These are phyloP conservation scores for Articulospora tetracladia DNA, from an alignment of 495 filamentous ascomycete species.

Conservation along the genomic window DNA sequence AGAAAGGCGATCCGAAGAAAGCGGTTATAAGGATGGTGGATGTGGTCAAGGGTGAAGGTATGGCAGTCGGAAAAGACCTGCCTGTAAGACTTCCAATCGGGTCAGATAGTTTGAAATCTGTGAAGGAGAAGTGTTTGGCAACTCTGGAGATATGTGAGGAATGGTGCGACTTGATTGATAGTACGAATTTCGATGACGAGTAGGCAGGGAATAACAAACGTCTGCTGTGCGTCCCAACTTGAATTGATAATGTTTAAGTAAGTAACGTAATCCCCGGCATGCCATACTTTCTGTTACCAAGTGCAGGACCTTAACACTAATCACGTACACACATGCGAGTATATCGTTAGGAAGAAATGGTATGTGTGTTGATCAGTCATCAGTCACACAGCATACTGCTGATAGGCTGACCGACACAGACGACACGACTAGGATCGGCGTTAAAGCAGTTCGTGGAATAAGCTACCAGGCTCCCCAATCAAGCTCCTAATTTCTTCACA, in stretches of 20 bases:
- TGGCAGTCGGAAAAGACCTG: conserved; percentile 28
- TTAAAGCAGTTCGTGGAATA: neutral
- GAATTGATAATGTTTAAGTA: too few relatives aligned
- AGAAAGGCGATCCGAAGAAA: conserved; percentile 45
- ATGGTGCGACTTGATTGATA: too few relatives aligned
- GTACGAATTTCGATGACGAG: too few relatives aligned
- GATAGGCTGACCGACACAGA: neutral
- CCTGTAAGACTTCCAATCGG: conserved; percentile 41
- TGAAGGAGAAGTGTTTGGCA: too few relatives aligned
- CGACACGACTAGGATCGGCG: neutral
- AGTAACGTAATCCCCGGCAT: too few relatives aligned
- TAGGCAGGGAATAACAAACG: too few relatives aligned
- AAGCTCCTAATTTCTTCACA: neutral
- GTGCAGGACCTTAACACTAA: neutral
- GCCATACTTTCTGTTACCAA: too few relatives aligned
- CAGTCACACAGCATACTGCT: neutral
- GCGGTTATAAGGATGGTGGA: conserved; percentile 42
- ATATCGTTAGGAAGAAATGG: too few relatives aligned
- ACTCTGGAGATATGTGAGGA: too few relatives aligned
- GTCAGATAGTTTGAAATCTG: conserved; percentile 24
- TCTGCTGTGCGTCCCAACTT: too few relatives aligned
- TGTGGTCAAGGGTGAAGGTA: conserved; percentile 30
- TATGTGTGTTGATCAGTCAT: neutral
- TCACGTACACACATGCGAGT: too few relatives aligned
- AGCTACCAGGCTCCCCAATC: neutral